Percentiles rank a stretch among this genome's conserved stretches.
phyloP scores from a whole-genome alignment of 371 early-diverging fungal species.

The Mucor saturninus region DNA sequence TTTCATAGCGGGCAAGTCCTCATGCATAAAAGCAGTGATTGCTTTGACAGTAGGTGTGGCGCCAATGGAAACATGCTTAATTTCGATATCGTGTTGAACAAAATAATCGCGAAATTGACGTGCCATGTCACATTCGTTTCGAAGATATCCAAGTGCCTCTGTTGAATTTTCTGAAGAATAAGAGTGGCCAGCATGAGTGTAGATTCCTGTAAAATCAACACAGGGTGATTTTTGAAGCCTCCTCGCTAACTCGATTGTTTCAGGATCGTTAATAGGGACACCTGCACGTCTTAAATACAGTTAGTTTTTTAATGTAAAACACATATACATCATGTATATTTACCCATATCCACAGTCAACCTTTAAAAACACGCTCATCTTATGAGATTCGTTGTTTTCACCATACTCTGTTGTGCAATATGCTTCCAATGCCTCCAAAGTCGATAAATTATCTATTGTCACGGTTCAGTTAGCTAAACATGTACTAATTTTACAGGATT shows the following conservation, averaged over 20 bases:
- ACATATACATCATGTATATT: not conserved
- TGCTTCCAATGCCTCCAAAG: constrained; percentile 44
- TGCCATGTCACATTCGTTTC: constrained; percentile 39
- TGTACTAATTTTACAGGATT: not conserved
- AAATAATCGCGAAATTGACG: constrained; percentile 34
- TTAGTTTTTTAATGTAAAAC: not conserved
- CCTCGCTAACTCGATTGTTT: constrained; percentile 37
- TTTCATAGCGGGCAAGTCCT: constrained; percentile 9
- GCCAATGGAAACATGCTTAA: constrained; percentile 41
- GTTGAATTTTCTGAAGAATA: constrained; percentile 36
- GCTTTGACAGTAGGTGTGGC: constrained; percentile 52
- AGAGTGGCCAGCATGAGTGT: constrained; percentile 52
- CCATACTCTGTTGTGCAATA: constrained; percentile 20
- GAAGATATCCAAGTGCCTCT: constrained; percentile 34
- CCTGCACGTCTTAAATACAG: constrained; percentile 44
- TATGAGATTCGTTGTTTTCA: constrained; percentile 2
- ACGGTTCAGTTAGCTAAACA: not conserved
- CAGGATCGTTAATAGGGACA: constrained; percentile 30
- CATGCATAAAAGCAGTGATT: constrained; percentile 14
- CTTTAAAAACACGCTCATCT: constrained; percentile 41
- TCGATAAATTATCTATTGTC: constrained; percentile 33
- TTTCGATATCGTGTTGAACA: constrained; percentile 22
- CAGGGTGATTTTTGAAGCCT: constrained; percentile 33
- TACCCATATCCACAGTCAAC: constrained; percentile 52
- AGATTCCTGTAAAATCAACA: constrained; percentile 39